These are phyloP conservation scores for Suhomyces bribrorum DNA, from an alignment of 1,139 yeast species.

Conservation along the genomic window DNA sequence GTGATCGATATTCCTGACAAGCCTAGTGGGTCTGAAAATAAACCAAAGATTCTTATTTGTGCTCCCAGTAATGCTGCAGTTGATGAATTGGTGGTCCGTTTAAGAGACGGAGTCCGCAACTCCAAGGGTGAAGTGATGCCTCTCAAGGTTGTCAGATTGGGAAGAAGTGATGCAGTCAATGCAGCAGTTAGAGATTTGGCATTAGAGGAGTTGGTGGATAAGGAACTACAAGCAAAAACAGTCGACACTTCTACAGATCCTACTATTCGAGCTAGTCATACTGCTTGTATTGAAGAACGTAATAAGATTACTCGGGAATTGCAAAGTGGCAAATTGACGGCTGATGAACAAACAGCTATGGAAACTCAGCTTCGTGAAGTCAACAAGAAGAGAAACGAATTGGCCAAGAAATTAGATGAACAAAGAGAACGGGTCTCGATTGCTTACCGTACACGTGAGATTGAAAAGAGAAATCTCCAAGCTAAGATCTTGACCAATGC, in stretches of 20 bases:
- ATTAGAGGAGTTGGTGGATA: conserved; percentile 83
- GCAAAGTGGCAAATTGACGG: conserved; percentile 33
- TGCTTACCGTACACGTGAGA: conserved; percentile 72
- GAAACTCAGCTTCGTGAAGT: conserved; percentile 57
- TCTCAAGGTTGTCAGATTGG: conserved; percentile 85
- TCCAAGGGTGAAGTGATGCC: conserved; percentile 55
- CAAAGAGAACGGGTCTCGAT: conserved; percentile 73
- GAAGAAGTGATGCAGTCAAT: conserved; percentile 87
- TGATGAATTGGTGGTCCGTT: conserved; percentile 88
- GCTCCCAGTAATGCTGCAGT: conserved; percentile 99
- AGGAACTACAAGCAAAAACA: conserved; percentile 51
- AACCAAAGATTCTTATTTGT: conserved; percentile 69
- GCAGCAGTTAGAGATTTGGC: conserved; percentile 80
- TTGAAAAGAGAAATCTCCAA: conserved; percentile 74
- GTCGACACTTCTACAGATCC: conserved; percentile 42
- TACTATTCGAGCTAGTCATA: conserved; percentile 52
- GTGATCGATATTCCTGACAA: conserved; percentile 33
- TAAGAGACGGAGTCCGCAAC: conserved; percentile 69
- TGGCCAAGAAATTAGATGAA: conserved; percentile 75
- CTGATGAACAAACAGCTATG: conserved; percentile 42
- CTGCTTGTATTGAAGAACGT: conserved; percentile 52
- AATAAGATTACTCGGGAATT: conserved; percentile 47
- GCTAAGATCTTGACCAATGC: conserved; percentile 73
- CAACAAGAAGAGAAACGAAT: conserved; percentile 59
- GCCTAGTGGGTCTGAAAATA: conserved; percentile 16